phyloP scores from a whole-genome alignment of 1,284 basidiomycete species.

The Cryptococcus floricola region DNA sequence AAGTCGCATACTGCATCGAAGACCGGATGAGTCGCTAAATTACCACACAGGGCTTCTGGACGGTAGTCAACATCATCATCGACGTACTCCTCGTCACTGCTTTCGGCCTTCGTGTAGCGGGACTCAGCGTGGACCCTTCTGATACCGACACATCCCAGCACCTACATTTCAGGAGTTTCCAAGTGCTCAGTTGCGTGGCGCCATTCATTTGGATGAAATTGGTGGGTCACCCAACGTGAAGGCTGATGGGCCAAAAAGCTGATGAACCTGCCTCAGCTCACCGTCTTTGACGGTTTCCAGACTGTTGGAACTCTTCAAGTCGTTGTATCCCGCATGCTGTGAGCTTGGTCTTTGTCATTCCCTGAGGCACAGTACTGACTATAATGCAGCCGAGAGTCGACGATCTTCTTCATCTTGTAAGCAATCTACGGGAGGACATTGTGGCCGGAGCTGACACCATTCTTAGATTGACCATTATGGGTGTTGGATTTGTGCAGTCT shows the following conservation, averaged over 20 bases:
- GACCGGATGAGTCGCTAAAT: conserved; percentile 21
- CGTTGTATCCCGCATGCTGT: conserved; percentile 62
- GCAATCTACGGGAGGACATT: conserved; percentile 23
- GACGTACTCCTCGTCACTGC: conserved; percentile 68
- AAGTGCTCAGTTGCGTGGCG: conserved; percentile 76
- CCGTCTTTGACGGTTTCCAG: conserved; percentile 60
- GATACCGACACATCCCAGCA: conserved; percentile 35
- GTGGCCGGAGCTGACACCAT: conserved; percentile 28
- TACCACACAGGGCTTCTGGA: conserved; percentile 65
- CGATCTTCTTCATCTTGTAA: conserved; percentile 81
- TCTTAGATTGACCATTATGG: conserved; percentile 67
- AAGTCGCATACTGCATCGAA: conserved; percentile 4
- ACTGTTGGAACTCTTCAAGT: conserved; percentile 49
- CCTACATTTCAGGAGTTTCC: conserved; percentile 70
- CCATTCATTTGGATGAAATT: conserved; percentile 88
- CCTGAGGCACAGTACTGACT: conserved; percentile 1
- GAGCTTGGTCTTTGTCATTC: conserved; percentile 6
- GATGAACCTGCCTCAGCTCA: conserved; percentile 19
- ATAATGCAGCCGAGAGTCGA: conserved; percentile 63
- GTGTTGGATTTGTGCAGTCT: conserved; percentile 68
- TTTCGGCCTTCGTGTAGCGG: conserved; percentile 67
- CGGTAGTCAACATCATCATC: conserved; percentile 64
- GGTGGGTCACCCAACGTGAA: conserved; percentile 53
- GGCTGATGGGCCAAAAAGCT: neutral
- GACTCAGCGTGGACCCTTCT: conserved; percentile 55